A percentile compares a stretch with the other conserved stretches of the same genome.
Conservation (phyloP, 768 basidiomycete species). For the Trametes meyenii region DNA sequence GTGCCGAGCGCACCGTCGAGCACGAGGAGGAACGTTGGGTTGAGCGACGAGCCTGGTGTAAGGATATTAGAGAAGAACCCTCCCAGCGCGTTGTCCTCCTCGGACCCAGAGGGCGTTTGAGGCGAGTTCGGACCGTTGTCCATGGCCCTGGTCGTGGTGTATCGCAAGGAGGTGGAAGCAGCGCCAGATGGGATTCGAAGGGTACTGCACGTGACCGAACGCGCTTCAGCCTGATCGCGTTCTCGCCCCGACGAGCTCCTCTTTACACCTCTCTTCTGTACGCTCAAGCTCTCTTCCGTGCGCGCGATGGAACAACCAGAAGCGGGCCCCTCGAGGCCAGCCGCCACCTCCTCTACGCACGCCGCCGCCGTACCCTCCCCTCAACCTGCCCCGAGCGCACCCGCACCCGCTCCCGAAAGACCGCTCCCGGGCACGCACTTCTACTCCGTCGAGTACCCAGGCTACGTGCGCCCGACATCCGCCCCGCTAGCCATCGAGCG, state of each 20-base stretch:
- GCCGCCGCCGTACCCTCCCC: not conserved
- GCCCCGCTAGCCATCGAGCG: conserved; percentile 62
- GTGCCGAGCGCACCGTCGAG: conserved; percentile 62
- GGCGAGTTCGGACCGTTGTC: not conserved
- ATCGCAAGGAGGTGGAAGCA: not conserved
- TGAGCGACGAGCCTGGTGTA: conserved; percentile 74
- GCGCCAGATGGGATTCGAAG: not conserved
- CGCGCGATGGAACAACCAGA: conserved; percentile 10
- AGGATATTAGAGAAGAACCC: conserved; percentile 60
- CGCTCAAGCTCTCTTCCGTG: not conserved
- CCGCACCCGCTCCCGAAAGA: conserved; percentile 39
- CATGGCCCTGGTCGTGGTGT: not conserved
- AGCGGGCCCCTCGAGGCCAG: conserved; percentile 13
- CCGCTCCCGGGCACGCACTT: conserved; percentile 61
- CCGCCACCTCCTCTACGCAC: not conserved
- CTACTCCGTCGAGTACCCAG: conserved; percentile 90
- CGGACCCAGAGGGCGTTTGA: not conserved
- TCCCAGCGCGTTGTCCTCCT: conserved; percentile 3
- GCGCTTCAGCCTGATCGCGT: conserved; percentile 7
- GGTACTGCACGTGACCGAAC: conserved; percentile 12
- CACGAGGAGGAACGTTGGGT: conserved; percentile 65
- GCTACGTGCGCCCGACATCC: conserved; percentile 70
- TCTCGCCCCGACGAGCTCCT: not conserved
- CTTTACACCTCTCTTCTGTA: too few relatives aligned
- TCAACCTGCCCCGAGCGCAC: not conserved